Evolutionary conservation across 2,329 filamentous ascomycete species (phyloP).

Genomic region (Plenodomus lindquistii): DNA sequence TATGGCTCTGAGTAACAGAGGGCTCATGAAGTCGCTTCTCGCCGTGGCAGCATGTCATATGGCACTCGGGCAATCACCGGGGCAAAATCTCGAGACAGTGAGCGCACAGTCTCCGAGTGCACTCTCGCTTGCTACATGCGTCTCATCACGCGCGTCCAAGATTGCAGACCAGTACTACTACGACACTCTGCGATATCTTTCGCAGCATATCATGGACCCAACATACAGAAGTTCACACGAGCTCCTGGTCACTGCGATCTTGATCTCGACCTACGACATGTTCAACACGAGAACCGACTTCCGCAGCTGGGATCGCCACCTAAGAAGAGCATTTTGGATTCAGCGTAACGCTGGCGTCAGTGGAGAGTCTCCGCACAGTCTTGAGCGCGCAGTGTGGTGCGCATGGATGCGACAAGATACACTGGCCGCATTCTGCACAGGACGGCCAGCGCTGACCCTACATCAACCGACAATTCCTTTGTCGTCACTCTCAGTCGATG

Average conservation of each 20-base stretch:
- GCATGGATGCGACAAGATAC: constrained; percentile 68
- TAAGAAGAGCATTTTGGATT: constrained; percentile 69
- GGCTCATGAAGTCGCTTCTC: constrained; percentile 61
- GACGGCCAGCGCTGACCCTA: constrained; percentile 60
- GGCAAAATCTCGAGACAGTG: too few species aligned
- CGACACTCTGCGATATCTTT: constrained; percentile 65
- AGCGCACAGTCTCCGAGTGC: too few species aligned
- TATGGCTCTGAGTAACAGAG: constrained; percentile 56
- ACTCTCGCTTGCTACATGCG: too few species aligned
- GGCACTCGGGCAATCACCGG: constrained; percentile 37
- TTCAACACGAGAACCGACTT: constrained; percentile 57
- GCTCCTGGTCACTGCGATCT: constrained; percentile 61
- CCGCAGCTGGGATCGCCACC: constrained; percentile 63
- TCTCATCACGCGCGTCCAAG: too few species aligned
- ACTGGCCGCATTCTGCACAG: constrained; percentile 66
- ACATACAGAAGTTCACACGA: constrained; percentile 63
- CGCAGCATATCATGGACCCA: constrained; percentile 61
- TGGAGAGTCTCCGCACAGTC: constrained; percentile 57
- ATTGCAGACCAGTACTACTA: constrained; percentile 60
- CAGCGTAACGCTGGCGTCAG: constrained; percentile 65
- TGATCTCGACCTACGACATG: constrained; percentile 69
- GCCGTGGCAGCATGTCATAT: constrained; percentile 60
- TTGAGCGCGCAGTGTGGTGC: constrained; percentile 67
- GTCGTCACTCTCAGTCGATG: constrained; percentile 54
- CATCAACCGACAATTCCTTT: constrained; percentile 60